phyloP scores from a whole-genome alignment of 1,284 basidiomycete genomes.

The Lignosus rhinocerotis region DNA sequence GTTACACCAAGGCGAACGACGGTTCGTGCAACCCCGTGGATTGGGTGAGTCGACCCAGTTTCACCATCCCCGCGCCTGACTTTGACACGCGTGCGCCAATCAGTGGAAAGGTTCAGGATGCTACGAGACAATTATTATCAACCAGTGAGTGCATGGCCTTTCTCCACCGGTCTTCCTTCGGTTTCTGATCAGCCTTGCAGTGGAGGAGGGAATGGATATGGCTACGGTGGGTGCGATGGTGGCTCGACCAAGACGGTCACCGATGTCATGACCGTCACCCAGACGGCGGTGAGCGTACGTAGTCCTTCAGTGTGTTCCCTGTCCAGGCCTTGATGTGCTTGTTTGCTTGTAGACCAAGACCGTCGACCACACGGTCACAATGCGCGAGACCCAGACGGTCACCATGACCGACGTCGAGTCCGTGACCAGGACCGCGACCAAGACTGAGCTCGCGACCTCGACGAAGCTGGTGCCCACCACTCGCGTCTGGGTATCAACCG shows the following conservation, averaged over 20 bases:
- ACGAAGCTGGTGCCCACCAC: conserved; percentile 60
- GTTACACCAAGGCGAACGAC: conserved; percentile 54
- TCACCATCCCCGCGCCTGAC: background rate
- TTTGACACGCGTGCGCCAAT: conserved; percentile 6
- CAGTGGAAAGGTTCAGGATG: conserved; percentile 51
- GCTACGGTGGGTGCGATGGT: conserved; percentile 23
- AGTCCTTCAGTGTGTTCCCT: background rate
- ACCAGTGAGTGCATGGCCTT: conserved; percentile 37
- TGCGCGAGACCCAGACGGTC: conserved; percentile 26
- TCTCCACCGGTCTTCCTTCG: background rate
- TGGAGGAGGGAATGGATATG: conserved; percentile 19
- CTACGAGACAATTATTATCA: conserved; percentile 67
- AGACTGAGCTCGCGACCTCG: conserved; percentile 53
- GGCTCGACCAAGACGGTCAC: conserved; percentile 35
- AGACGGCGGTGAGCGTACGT: conserved; percentile 21
- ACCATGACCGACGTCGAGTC: conserved; percentile 32
- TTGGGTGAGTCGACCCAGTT: conserved; percentile 48
- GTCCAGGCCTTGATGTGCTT: background rate
- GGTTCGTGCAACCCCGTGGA: conserved; percentile 53
- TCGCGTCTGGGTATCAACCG: conserved; percentile 62
- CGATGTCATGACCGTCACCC: conserved; percentile 37
- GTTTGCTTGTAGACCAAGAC: conserved; percentile 32
- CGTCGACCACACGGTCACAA: conserved; percentile 32
- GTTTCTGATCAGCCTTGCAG: conserved; percentile 3
- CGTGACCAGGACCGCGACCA: conserved; percentile 40